Percentiles rank a stretch among this genome's conserved stretches.
These are phyloP conservation scores for Pythium aphanidermatum DNA, from an alignment of 352 stramenopile genomes.

Conservation along the genomic window DNA sequence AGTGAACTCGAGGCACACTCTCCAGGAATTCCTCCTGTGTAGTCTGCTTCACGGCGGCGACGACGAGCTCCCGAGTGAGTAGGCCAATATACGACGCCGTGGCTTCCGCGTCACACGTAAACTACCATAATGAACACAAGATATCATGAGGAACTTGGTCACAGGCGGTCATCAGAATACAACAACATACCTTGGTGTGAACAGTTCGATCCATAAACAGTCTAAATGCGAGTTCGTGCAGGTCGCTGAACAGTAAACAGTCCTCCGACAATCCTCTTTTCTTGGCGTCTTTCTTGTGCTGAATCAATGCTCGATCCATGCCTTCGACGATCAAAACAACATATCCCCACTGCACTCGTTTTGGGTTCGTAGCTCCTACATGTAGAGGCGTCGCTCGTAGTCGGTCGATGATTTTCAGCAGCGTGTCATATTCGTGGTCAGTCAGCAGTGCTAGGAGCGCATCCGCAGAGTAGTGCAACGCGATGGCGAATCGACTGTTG, in stretches of 20 bases:
- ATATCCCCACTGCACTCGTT: constrained; percentile 5
- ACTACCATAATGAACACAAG: constrained; percentile 13
- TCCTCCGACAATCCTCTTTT: constrained; percentile 3
- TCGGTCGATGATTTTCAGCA: constrained; percentile 26
- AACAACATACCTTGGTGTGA: constrained; percentile 45
- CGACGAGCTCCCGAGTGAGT: constrained; percentile 46
- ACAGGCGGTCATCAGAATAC: background rate
- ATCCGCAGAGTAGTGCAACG: constrained; percentile 21
- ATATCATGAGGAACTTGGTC: background rate
- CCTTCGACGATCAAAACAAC: constrained; percentile 50
- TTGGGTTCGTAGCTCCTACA: constrained; percentile 13
- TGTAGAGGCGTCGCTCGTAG: constrained; percentile 17
- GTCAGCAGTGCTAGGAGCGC: constrained; percentile 35
- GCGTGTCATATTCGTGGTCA: constrained; percentile 27
- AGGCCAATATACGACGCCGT: constrained; percentile 49
- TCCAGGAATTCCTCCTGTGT: constrained; percentile 51
- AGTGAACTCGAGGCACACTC: constrained; percentile 44
- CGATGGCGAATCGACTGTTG: constrained; percentile 8
- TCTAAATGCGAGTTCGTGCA: constrained; percentile 57
- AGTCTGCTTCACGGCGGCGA: constrained; percentile 32
- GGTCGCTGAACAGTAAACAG: constrained; percentile 29
- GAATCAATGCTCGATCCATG: constrained; percentile 49
- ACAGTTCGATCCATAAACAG: constrained; percentile 53
- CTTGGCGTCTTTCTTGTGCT: constrained; percentile 37
- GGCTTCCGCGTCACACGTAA: constrained; percentile 46